Percentiles rank a stretch among this genome's conserved stretches.
Conservation (phyloP, 2,329 filamentous ascomycete species). For the Hypoxylon sp. region DNA sequence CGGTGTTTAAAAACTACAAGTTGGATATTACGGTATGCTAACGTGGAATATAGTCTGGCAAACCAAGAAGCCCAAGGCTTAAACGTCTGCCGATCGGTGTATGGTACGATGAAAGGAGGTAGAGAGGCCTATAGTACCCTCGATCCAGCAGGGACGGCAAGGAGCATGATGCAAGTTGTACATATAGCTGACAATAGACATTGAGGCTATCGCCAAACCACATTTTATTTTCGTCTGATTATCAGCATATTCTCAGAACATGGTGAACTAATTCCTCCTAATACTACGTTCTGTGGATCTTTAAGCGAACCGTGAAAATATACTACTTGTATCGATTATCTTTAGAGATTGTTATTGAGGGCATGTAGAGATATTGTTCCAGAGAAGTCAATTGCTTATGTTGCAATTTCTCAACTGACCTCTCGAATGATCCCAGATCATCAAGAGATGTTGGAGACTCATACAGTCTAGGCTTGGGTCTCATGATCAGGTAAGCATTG, state of each 20-base stretch:
- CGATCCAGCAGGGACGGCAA: slow-evolving; percentile 19
- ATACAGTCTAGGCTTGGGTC: not conserved
- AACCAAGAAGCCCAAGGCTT: slow-evolving; percentile 63
- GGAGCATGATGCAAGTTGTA: slow-evolving; percentile 45
- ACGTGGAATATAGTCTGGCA: slow-evolving; percentile 63
- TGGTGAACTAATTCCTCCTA: not conserved
- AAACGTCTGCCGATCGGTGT: slow-evolving; percentile 43
- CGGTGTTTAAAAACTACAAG: not conserved
- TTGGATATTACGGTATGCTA: slow-evolving; percentile 33
- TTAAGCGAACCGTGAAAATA: not conserved
- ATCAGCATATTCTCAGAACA: not conserved
- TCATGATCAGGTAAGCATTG: not conserved
- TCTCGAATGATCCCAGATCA: not conserved
- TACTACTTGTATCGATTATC: not conserved
- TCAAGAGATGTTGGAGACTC: not conserved
- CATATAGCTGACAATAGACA: slow-evolving; percentile 51
- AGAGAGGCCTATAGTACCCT: slow-evolving; percentile 10
- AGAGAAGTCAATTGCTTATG: not conserved
- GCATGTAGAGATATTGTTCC: not conserved
- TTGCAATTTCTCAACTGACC: not conserved
- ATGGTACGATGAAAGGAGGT: not conserved
- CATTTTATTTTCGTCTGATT: slow-evolving; percentile 28
- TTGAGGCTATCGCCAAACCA: slow-evolving; percentile 39
- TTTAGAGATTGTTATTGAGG: not conserved
- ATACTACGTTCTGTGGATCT: not conserved